Evolutionary conservation across 2,329 filamentous ascomycete genomes (phyloP), one percentile per base, ranked within the genome.

Genomic region (Paecilomyces variotii): DNA sequence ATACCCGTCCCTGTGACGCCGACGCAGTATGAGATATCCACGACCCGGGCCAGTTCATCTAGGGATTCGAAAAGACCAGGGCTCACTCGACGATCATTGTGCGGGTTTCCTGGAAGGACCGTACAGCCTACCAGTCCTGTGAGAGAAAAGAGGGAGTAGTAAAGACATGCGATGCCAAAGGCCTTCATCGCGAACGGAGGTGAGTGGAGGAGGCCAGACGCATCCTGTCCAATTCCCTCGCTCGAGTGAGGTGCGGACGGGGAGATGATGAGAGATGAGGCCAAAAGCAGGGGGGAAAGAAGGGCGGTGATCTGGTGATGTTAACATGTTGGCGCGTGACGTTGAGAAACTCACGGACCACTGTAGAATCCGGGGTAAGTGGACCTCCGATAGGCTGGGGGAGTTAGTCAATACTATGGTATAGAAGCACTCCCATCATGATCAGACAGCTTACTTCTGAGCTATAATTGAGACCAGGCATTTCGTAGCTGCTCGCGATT

Each of bases 11-110:
- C 94, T 0, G 89, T 87, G 4, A 83, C 87, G 61, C 92, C 91
- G 59, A 97, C 89, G 73, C 94, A 99, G 76, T 97, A 97, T 54
- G 91, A 81, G 60, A 97, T 94, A 72, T 99, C 94, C 62, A 97
- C 93, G 27, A 97, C 83, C 57, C 92, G 87, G n/a, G 93, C 85
- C 57, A 93, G 80, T 68, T 96, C 89, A 74, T 97, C 91, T 12
- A 99, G 85, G 19, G 90, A 87, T 59, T 83, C 78, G 75, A 96
- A 97, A 61, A 97, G 81, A 26, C 79, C 68, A 28, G 75, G 68
- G 3, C 88, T 86, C 58, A 94, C 71, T 32, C 50, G 54, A 4
- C 60, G 60, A 5, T 56, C 53, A 26, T 57, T 55, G 25, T 58
- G 12, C 12, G 32, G 14, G 2, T 11, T 24, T 25, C 25, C 32